Evolutionary conservation across 2,329 filamentous ascomycete genomes (phyloP).

Genomic region (Clarireedia sp.): DNA sequence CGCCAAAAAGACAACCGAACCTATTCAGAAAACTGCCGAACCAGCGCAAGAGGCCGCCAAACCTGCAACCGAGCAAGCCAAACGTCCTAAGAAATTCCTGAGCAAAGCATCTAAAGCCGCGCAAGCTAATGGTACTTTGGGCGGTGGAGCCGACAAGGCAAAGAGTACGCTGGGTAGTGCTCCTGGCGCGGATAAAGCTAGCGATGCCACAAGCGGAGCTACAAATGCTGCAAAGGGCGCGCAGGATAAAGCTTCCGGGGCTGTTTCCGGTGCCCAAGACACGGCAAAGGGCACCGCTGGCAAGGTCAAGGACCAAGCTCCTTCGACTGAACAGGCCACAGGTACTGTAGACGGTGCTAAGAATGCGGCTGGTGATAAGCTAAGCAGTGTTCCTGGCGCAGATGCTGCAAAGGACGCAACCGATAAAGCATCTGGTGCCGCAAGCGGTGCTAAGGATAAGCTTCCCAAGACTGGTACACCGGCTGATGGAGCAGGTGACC

Average conservation of each 20-base stretch:
- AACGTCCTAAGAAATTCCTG: constrained; percentile 7
- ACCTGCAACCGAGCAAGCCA: neutral
- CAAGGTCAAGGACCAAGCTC: neutral
- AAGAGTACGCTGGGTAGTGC: neutral
- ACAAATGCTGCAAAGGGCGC: neutral
- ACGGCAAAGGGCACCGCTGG: neutral
- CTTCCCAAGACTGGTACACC: neutral
- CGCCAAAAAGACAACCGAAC: neutral
- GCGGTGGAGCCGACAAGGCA: neutral
- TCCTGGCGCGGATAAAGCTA: neutral
- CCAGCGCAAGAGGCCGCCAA: neutral
- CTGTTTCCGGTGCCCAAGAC: neutral
- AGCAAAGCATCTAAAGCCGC: constrained; percentile 6
- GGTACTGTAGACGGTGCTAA: neutral
- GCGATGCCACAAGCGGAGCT: neutral
- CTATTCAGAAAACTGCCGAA: neutral
- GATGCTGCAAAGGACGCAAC: neutral
- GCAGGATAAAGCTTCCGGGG: neutral
- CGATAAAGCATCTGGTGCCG: neutral
- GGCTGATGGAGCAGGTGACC: neutral
- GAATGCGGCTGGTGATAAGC: no score
- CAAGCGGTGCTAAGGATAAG: neutral
- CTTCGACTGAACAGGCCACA: neutral
- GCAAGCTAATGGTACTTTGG: neutral
- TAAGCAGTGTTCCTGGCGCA: neutral